phyloP scores from a whole-genome alignment of 352 stramenopile genomes.

The Pythium coloratum region DNA sequence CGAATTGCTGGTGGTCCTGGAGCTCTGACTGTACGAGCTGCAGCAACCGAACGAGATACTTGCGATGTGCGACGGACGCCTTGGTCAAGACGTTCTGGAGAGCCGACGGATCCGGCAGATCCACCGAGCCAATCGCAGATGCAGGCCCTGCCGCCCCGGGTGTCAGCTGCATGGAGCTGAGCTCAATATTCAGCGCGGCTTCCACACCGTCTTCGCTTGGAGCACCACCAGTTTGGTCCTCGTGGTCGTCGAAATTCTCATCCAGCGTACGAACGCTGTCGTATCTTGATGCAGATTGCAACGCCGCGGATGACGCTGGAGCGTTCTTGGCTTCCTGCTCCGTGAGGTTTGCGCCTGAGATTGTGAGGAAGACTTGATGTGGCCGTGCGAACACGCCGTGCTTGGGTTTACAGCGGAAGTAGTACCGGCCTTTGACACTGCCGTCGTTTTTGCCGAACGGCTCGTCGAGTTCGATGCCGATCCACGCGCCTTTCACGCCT shows the following conservation, averaged over 20 bases:
- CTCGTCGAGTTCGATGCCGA: conserved; percentile 79
- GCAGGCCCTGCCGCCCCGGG: conserved; percentile 27
- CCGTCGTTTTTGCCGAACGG: conserved; percentile 82
- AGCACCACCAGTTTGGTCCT: conserved; percentile 17
- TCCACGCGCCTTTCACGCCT: conserved; percentile 67
- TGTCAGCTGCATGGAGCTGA: conserved; percentile 25
- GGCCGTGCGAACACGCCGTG: conserved; percentile 78
- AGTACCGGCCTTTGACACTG: conserved; percentile 77
- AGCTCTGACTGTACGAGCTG: conserved; percentile 67
- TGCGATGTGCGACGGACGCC: conserved; percentile 65
- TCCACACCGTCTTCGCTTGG: conserved; percentile 36
- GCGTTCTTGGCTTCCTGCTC: conserved; percentile 48
- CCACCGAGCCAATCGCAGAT: conserved; percentile 26
- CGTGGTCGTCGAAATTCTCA: conserved; percentile 15
- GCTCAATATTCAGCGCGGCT: conserved; percentile 25
- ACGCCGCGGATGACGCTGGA: not conserved
- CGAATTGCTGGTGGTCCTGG: conserved; percentile 76
- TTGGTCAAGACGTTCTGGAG: conserved; percentile 61
- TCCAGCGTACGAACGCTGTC: conserved; percentile 15
- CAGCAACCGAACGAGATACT: conserved; percentile 70
- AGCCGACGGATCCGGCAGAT: conserved; percentile 51
- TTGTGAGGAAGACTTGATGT: conserved; percentile 75
- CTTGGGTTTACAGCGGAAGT: conserved; percentile 78
- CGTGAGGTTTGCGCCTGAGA: conserved; percentile 52
- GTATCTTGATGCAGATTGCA: not conserved